Evolutionary conservation across 1,139 yeast genomes (phyloP), one percentile per base, ranked within the genome.

Genomic region (Suhomyces wounanorum): DNA sequence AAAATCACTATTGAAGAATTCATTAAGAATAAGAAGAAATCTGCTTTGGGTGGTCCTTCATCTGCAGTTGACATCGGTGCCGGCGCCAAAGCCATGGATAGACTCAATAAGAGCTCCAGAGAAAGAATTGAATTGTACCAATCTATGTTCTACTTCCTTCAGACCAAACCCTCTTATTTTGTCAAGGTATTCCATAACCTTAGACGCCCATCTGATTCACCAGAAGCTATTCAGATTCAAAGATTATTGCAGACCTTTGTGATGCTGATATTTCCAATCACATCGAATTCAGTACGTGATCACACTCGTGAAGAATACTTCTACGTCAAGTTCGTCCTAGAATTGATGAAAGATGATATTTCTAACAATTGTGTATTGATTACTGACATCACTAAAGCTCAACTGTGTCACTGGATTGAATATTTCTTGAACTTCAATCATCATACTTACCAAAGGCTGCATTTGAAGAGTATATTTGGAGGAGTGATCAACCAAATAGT

Each of bases 151-250:
- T 94, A 87, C 60, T 72, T 92, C 42, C 68, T 95, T 39, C 99
- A 95, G 64, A 89, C 96, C 0, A 90, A 89, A 61, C 91, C 97
- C 0, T 68, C 68, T 0, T 94, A 94, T 63, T 78, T 94, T 62
- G 78, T 85, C 1, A 72, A 85, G 30, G 67, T 84, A 52, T 63
- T 70, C 46, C 60, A 62, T 31, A 57, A 62, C 2, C 53, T 66
- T 41, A 60, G 62, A 3, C n/a, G 38, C 16, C 43, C 47, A 8
- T 18, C 40, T 3, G 42, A 40, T 3, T 11, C 31, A 8, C 56
- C 66, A 8, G 58, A 54, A 1, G 18, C 10, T 17, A 23, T n/a
- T 6, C 57, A 54, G 26, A 59, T 60, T 31, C 54, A 58, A 47
- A 62, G 72, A 48, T 72, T 72, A 23, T 64, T 82, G 44, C 84